Conservation (phyloP, 75 land plant species). For the Larix kaempferi region DNA sequence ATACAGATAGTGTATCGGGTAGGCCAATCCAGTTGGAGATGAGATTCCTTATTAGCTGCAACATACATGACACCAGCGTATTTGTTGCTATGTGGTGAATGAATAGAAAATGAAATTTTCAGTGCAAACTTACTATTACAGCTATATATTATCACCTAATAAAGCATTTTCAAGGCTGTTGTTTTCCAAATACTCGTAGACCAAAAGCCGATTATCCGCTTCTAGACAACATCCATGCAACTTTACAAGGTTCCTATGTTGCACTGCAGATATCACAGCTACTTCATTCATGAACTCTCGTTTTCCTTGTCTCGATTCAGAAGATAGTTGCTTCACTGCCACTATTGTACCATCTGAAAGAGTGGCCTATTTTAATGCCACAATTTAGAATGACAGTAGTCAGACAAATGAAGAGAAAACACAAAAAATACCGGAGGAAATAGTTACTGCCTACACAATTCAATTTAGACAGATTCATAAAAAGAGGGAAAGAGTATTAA, state of each 20-base stretch:
- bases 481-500: too few species aligned
- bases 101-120: neutral
- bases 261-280: too few species aligned
- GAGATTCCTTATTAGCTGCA: constrained; percentile 2
- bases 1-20: constrained; percentile 48
- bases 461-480: too few species aligned
- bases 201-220: too few species aligned
- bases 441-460: neutral
- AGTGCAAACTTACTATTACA: too few species aligned
- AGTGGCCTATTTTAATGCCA: constrained; percentile 5
- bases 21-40: constrained; percentile 39
- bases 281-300: constrained; percentile 20
- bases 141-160: too few species aligned
- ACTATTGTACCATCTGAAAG: constrained; percentile 12
- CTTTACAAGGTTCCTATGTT: constrained; percentile 23
- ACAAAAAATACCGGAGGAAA: neutral
- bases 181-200: too few species aligned
- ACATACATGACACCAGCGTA: neutral
- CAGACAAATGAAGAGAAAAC: neutral
- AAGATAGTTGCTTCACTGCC: constrained; percentile 15
- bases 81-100: constrained; percentile 3
- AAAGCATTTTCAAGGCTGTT: too few species aligned
- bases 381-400: neutral
- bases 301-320: constrained; percentile 14
- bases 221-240: too few species aligned